Evolutionary conservation across 768 basidiomycete species (phyloP).

Genomic region (Megacollybia marginata): DNA sequence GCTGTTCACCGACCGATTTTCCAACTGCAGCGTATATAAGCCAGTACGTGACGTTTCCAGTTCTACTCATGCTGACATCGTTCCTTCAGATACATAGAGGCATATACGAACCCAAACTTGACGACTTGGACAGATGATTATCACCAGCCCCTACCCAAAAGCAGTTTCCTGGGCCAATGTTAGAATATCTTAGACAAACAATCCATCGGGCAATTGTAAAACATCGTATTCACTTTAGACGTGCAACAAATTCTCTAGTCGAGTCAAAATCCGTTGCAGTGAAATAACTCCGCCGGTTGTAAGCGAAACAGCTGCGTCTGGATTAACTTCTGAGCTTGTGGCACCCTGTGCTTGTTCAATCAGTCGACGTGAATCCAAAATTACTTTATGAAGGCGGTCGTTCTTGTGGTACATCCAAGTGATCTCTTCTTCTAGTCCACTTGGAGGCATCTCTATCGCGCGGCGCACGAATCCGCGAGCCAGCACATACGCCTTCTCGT

Average conservation of each 20-base stretch:
- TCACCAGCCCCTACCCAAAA: conserved; percentile 65
- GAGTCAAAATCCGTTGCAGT: conserved; percentile 66
- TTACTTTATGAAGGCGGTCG: conserved; percentile 60
- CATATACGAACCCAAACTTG: conserved; percentile 78
- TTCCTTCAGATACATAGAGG: conserved; percentile 41
- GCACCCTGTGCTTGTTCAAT: conserved; percentile 58
- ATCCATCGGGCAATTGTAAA: not conserved
- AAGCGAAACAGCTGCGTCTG: conserved; percentile 59
- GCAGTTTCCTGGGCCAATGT: conserved; percentile 52
- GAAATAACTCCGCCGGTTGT: conserved; percentile 76
- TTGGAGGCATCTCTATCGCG: conserved; percentile 74
- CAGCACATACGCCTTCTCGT: conserved; percentile 87
- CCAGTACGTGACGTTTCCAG: conserved; percentile 29
- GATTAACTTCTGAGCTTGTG: conserved; percentile 23
- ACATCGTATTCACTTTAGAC: not conserved
- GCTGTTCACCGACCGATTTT: conserved; percentile 73
- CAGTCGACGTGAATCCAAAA: conserved; percentile 52
- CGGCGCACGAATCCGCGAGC: conserved; percentile 87
- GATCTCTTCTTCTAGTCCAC: conserved; percentile 67
- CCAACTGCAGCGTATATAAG: conserved; percentile 83
- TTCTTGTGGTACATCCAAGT: conserved; percentile 62
- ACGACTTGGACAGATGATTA: conserved; percentile 69
- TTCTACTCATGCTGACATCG: not conserved
- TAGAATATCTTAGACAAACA: conserved; percentile 16
- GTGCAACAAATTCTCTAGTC: conserved; percentile 34